Evolutionary conservation across 192 early-diverging fungal genomes (phyloP), one percentile per base, ranked within the genome.

Genomic region (Entomortierella lignicola): DNA sequence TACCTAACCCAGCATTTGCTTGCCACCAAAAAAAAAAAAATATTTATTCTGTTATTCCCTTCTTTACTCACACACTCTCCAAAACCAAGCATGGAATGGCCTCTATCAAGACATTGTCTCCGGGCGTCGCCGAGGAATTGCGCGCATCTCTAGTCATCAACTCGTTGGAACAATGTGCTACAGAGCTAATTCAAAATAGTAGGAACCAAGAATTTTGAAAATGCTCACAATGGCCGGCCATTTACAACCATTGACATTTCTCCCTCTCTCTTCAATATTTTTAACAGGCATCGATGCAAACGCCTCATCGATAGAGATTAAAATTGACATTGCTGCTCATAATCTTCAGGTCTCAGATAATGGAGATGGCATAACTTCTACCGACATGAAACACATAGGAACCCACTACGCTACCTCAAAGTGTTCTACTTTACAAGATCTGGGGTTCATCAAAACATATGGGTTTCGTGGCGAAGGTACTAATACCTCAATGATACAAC

Each of bases 401-500:
- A 39, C 72, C 37, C 79, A 87, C 20, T 83, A 83, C 56, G 88
- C 77, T 2, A 91, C 90, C 0, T 93, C 91, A 25, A 93, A 91
- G 63, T 81, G 72, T 39, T 80, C 80, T 15, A 72, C 81, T 0
- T 48, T 85, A 1, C 44, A 60, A 21, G 86, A 88, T 63, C 66
- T 89, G 0, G 29, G 72, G 26, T 27, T 66, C 4, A 59, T 82
- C 11, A 66, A 47, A 8, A 87, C 89, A 8, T 91, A 86, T 82
- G 92, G 92, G 8, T 93, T 90, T 48, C 84, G 91, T 8, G 91
- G 91, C n/a, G 90, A 93, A 87, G 91, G 90, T 91, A 67, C 20
- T 15, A 5, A 4, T 1, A 27, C n/a, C 11, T 47, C 25, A 27
- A 5, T 43, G 44, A 32, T 18, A 41, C 11, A 65, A n/a, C n/a